These are phyloP conservation scores for Kwoniella shandongensis DNA, from an alignment of 768 basidiomycete species.

Conservation along the genomic window DNA sequence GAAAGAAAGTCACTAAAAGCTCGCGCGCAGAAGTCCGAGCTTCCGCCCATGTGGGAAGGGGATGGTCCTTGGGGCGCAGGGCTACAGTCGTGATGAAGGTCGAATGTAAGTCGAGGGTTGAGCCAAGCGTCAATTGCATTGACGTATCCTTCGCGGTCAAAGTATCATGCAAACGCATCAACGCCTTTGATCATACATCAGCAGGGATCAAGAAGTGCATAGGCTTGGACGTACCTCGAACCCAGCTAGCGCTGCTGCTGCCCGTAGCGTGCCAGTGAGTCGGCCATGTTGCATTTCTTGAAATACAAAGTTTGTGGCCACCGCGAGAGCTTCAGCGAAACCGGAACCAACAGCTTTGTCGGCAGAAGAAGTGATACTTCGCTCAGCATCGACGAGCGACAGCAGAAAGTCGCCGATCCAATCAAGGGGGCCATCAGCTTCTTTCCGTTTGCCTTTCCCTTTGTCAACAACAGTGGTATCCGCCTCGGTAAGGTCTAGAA, in stretches of 20 bases:
- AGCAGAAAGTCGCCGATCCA: conserved; percentile 69
- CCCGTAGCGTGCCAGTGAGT: conserved; percentile 61
- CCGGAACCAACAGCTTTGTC: conserved; percentile 31
- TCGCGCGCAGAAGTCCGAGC: conserved; percentile 57
- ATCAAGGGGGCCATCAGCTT: conserved; percentile 54
- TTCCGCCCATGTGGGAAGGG: conserved; percentile 56
- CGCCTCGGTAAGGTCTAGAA: not conserved
- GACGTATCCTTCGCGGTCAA: conserved; percentile 5
- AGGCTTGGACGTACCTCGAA: conserved; percentile 61
- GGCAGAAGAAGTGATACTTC: not conserved
- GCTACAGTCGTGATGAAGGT: conserved; percentile 59
- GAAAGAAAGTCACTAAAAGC: conserved; percentile 53
- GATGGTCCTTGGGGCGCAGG: conserved; percentile 55
- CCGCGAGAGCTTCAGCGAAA: conserved; percentile 70
- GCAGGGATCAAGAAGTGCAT: too few species aligned
- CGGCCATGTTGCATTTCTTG: conserved; percentile 79
- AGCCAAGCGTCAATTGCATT: conserved; percentile 9
- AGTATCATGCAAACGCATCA: conserved; percentile 24
- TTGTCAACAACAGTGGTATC: conserved; percentile 9
- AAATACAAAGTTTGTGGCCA: conserved; percentile 70
- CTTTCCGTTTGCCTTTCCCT: conserved; percentile 28
- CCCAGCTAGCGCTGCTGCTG: conserved; percentile 64
- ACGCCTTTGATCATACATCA: conserved; percentile 17
- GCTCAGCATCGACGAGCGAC: conserved; percentile 49
- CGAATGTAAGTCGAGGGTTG: conserved; percentile 61